Conservation (phyloP, 164 flowering plant genomes). For the Piper longum region DNA sequence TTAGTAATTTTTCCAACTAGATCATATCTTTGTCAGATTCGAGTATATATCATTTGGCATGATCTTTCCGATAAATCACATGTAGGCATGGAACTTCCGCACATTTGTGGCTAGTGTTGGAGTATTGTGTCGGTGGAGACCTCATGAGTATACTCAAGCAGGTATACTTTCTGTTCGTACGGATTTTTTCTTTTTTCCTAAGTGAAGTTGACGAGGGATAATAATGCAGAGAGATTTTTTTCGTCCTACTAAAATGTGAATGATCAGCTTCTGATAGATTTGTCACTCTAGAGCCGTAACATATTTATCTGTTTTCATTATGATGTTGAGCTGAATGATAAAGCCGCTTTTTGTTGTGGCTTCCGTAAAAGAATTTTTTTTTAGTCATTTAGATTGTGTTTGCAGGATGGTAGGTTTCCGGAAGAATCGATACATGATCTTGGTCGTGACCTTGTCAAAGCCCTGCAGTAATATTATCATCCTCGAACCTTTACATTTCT, state of each 20-base stretch:
- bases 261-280: too few relatives aligned
- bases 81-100: constrained; percentile 93
- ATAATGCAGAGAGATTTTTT: too few relatives aligned
- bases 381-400: background rate
- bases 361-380: background rate
- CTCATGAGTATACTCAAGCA: constrained; percentile 66
- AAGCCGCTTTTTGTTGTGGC: background rate
- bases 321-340: background rate
- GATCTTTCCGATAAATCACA: background rate
- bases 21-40: background rate
- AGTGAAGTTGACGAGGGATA: background rate
- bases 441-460: constrained; percentile 58
- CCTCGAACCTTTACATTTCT: constrained; percentile 5
- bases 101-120: constrained; percentile 92
- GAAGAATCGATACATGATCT: constrained; percentile 88
- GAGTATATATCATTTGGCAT: background rate
- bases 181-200: background rate
- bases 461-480: constrained; percentile 42
- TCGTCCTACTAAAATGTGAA: too few relatives aligned
- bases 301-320: too few relatives aligned
- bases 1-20: background rate
- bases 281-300: too few relatives aligned
- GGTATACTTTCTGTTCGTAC: constrained; percentile 26
- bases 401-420: constrained; percentile 78
- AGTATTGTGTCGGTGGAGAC: constrained; percentile 98